Percentiles rank a stretch among this genome's conserved stretches.
Evolutionary conservation across 176 grass and related monocot genomes (phyloP).

Genomic region (Ananas comosus): DNA sequence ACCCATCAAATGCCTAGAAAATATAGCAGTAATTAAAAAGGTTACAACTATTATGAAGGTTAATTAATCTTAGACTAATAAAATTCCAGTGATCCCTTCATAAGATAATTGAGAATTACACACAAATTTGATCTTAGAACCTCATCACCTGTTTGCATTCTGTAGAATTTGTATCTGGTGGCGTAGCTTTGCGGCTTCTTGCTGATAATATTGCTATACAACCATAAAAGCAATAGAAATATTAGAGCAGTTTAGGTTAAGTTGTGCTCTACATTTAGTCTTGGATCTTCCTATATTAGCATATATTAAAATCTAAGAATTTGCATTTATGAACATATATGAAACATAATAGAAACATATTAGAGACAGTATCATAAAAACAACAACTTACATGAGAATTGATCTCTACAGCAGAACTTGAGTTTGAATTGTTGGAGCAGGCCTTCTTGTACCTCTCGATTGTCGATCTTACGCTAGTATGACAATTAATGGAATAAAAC

Average conservation of each 20-base stretch:
- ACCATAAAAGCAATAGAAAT: conserved; percentile 3
- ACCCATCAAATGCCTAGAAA: conserved; percentile 47
- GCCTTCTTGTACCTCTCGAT: conserved; percentile 92
- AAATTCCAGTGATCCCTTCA: too few species aligned
- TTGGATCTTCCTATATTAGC: too few species aligned
- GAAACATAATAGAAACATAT: too few species aligned
- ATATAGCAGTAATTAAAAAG: not conserved
- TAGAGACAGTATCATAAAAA: not conserved
- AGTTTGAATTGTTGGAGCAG: conserved; percentile 48
- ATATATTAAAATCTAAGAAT: too few species aligned
- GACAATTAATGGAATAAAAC: not conserved
- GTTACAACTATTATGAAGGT: too few species aligned
- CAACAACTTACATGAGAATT: conserved; percentile 49
- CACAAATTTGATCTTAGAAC: too few species aligned
- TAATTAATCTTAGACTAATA: too few species aligned
- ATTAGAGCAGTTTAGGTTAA: too few species aligned
- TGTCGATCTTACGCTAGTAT: conserved; percentile 49
- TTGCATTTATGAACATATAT: too few species aligned
- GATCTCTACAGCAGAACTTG: conserved; percentile 54
- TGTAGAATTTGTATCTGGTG: conserved; percentile 87
- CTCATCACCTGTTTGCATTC: conserved; percentile 58
- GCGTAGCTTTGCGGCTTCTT: conserved; percentile 59
- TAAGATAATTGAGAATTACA: too few species aligned
- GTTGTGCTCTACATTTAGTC: too few species aligned
- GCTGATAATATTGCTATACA: conserved; percentile 77